Percentiles rank a stretch among this genome's conserved stretches.
These are phyloP conservation scores for Picea abies DNA, from an alignment of 83 land plant species.

Conservation along the genomic window DNA sequence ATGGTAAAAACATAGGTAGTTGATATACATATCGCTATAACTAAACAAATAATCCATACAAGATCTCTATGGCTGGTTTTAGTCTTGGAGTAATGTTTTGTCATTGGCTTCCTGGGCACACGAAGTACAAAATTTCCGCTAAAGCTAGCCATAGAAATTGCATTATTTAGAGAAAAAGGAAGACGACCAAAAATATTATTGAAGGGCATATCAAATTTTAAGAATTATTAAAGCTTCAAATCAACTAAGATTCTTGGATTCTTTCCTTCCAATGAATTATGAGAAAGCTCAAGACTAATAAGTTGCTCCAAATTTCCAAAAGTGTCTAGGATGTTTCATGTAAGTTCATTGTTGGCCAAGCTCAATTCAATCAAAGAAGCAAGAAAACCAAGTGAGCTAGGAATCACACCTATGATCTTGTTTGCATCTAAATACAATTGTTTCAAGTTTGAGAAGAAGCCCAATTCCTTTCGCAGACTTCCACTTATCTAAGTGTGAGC, in stretches of 20 bases:
- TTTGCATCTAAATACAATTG: slow-evolving; percentile 36
- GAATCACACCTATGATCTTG: slow-evolving; percentile 29
- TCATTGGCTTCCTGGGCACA: slow-evolving; percentile 18
- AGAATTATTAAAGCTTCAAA: slow-evolving; percentile 27
- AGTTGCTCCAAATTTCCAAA: not conserved
- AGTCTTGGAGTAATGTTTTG: slow-evolving; percentile 1
- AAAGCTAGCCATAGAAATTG: slow-evolving; percentile 26
- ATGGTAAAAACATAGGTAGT: too few species aligned
- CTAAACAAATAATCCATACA: too few species aligned
- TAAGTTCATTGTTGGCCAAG: slow-evolving; percentile 29
- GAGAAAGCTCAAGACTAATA: slow-evolving; percentile 16
- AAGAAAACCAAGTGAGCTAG: slow-evolving; percentile 26
- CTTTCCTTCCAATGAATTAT: slow-evolving; percentile 22
- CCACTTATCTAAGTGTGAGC: not conserved
- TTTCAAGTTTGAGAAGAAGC: too few species aligned
- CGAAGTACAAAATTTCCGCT: slow-evolving; percentile 35
- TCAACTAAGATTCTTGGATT: slow-evolving; percentile 13
- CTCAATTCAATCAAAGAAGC: slow-evolving; percentile 27
- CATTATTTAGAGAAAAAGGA: slow-evolving; percentile 38
- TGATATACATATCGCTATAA: too few species aligned
- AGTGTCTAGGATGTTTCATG: slow-evolving; percentile 21
- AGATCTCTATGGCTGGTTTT: too few species aligned
- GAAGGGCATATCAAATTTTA: slow-evolving; percentile 20
- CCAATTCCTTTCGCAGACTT: too few species aligned
- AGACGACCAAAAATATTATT: slow-evolving; percentile 17